phyloP scores from a whole-genome alignment of 768 basidiomycete species.

The Boletellus sp. region DNA sequence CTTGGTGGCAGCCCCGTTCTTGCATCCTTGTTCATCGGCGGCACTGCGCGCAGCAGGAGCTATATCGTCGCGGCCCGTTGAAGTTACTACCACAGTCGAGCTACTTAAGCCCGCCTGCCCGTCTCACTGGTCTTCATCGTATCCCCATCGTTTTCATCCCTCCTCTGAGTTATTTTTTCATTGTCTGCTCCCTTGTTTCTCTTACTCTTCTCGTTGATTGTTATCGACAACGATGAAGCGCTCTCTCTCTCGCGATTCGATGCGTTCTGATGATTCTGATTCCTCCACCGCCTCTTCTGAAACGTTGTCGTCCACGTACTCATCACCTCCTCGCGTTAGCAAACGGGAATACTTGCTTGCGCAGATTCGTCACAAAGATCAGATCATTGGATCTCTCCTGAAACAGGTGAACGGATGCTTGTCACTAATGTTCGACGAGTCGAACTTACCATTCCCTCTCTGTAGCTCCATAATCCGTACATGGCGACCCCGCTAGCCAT shows the following conservation, averaged over 20 bases:
- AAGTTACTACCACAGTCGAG: slow-evolving; percentile 1
- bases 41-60: slow-evolving; percentile 14
- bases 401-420: slow-evolving; percentile 55
- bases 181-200: neutral
- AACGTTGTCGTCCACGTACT: slow-evolving; percentile 35
- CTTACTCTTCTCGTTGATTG: neutral
- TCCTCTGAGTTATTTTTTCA: neutral
- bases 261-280: slow-evolving; percentile 24
- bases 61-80: slow-evolving; percentile 2
- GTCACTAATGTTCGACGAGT: neutral
- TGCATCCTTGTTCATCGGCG: slow-evolving; percentile 10
- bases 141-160: neutral
- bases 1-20: neutral
- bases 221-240: slow-evolving; percentile 12
- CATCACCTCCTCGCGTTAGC: slow-evolving; percentile 41
- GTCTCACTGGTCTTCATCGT: neutral
- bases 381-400: slow-evolving; percentile 78
- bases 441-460: neutral
- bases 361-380: slow-evolving; percentile 84
- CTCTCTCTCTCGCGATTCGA: slow-evolving; percentile 17
- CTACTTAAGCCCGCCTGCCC: slow-evolving; percentile 21
- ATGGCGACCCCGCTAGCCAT: slow-evolving; percentile 75
- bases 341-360: slow-evolving; percentile 85
- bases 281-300: slow-evolving; percentile 33
- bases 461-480: slow-evolving; percentile 68